These are phyloP conservation scores for cucumber (Cucumis sativus) DNA, from an alignment of 306 rosid genomes.

Conservation along the genomic window DNA sequence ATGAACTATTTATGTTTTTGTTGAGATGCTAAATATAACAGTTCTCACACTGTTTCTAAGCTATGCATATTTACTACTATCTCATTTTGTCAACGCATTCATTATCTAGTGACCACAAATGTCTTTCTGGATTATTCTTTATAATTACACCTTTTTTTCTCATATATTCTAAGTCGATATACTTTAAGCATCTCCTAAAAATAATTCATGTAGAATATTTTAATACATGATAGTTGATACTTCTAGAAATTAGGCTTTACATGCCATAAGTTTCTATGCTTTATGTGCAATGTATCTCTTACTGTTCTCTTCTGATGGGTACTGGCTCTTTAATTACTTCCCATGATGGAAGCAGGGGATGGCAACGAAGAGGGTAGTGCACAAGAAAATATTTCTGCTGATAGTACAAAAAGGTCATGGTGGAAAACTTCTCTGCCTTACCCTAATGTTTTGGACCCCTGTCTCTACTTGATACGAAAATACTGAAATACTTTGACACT, in stretches of 20 bases:
- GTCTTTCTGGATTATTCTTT: too few relatives aligned
- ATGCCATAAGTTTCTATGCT: background rate
- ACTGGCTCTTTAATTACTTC: constrained; percentile 63
- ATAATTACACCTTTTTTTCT: too few relatives aligned
- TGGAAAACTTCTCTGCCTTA: constrained; percentile 66
- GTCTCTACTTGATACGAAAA: constrained; percentile 37
- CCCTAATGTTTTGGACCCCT: constrained; percentile 77
- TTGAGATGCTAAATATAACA: background rate
- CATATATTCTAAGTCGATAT: too few relatives aligned
- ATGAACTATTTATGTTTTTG: background rate
- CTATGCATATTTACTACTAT: background rate
- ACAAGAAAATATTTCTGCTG: constrained; percentile 30
- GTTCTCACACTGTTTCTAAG: background rate
- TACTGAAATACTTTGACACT: background rate
- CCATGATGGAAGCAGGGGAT: constrained; percentile 34
- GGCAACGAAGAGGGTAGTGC: constrained; percentile 30
- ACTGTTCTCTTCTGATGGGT: constrained; percentile 16
- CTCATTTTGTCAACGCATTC: background rate
- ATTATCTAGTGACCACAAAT: too few relatives aligned
- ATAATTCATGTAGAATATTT: too few relatives aligned
- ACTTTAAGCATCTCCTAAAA: too few relatives aligned
- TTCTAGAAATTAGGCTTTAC: too few relatives aligned
- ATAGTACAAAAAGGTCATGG: constrained; percentile 61
- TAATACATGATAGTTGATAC: too few relatives aligned
- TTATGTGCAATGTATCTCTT: background rate